Evolutionary conservation across 2,329 filamentous ascomycete species (phyloP).

Genomic region (Arthrobotrys pseudoclavata): DNA sequence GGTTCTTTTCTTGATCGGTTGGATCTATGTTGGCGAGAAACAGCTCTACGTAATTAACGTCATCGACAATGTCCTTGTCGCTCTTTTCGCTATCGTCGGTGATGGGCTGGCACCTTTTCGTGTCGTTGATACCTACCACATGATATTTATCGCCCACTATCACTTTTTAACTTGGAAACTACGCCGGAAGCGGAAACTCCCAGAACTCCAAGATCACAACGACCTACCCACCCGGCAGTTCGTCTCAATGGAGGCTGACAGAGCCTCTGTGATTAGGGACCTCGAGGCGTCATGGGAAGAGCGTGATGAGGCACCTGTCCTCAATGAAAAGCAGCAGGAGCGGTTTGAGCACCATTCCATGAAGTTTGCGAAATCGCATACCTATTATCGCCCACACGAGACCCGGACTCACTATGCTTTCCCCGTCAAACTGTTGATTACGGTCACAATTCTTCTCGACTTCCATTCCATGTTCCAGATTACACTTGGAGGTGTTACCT

Average conservation of each 20-base stretch:
- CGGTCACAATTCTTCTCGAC: conserved; percentile 83
- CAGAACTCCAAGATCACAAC: conserved; percentile 76
- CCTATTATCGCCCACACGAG: conserved; percentile 90
- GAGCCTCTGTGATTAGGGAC: conserved; percentile 64
- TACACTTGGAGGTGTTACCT: conserved; percentile 81
- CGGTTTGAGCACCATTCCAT: conserved; percentile 81
- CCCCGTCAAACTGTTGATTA: conserved; percentile 78
- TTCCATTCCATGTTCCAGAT: conserved; percentile 85
- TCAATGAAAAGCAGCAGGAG: conserved; percentile 76
- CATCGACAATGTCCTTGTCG: conserved; percentile 79
- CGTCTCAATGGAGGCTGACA: conserved; percentile 68
- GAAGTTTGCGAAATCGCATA: conserved; percentile 85
- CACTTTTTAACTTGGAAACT: conserved; percentile 76
- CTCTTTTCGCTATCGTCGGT: conserved; percentile 78
- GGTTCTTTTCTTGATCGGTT: conserved; percentile 91
- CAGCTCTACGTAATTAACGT: conserved; percentile 79
- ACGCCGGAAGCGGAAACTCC: conserved; percentile 74
- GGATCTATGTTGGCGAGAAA: conserved; percentile 83
- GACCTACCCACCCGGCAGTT: conserved; percentile 72
- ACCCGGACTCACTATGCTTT: conserved; percentile 85
- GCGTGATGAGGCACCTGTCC: conserved; percentile 72
- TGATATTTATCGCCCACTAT: conserved; percentile 84
- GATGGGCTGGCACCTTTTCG: conserved; percentile 81
- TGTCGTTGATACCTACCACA: conserved; percentile 86
- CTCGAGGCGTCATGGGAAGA: conserved; percentile 55